A percentile compares a stretch with the other conserved stretches of the same genome.
phyloP scores from a whole-genome alignment of 2,329 filamentous ascomycete species.

The Botryosphaeria dothidea region DNA sequence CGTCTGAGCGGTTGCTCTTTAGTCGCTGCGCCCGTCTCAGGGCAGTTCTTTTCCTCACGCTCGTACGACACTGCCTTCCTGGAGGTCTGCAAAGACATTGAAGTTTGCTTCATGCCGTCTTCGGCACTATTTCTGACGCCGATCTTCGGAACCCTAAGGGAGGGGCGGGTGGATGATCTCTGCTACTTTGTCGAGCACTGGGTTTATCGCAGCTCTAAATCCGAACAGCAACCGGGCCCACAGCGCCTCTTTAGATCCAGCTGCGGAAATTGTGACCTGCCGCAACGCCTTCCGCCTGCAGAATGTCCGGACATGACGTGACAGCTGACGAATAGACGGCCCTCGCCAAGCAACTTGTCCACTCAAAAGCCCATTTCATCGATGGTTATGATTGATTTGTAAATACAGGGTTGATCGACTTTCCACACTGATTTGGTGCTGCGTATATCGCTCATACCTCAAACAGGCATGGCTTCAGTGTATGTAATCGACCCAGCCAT shows the following conservation, averaged over 20 bases:
- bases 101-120: background rate
- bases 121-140: background rate
- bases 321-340: background rate
- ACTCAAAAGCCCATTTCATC: too few species aligned
- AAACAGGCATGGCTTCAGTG: too few species aligned
- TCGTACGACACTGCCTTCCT: too few species aligned
- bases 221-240: background rate
- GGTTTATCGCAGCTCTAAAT: background rate
- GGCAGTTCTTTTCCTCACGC: too few species aligned
- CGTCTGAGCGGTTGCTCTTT: background rate
- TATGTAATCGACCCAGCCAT: too few species aligned
- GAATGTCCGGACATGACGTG: background rate
- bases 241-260: background rate
- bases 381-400: too few species aligned
- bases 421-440: too few species aligned
- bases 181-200: background rate
- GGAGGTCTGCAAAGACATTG: too few species aligned
- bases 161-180: background rate
- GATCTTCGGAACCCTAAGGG: background rate
- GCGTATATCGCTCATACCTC: too few species aligned
- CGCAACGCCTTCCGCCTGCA: background rate
- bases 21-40: background rate
- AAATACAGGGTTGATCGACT: too few species aligned
- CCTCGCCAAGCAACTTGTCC: background rate
- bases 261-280: background rate